Evolutionary conservation across 208 protist species (phyloP), one percentile per base, ranked within the genome.

Genomic region (Porcisia deanei): DNA sequence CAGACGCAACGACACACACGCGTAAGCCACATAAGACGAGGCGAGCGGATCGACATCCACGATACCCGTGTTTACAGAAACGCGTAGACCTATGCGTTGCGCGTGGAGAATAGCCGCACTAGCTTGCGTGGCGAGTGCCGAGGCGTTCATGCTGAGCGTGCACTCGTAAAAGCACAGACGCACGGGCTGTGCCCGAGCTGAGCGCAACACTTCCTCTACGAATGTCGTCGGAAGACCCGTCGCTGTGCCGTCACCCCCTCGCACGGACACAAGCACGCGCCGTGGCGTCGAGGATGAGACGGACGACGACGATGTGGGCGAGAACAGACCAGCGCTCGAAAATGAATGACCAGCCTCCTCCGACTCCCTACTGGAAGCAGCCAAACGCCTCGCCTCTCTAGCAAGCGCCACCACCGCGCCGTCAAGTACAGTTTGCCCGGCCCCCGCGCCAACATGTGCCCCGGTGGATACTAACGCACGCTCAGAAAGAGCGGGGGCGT

Each of bases 11-110:
- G 87, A 80, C 59, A 92, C 39, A 30, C 84, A 69, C 7, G 75
- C 73, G 72, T 91, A 96, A 8, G 79, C 87, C 18, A 94, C 85
- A 59, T 77, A 77, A 0, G 87, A 83, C 4, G 90, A 83, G 10
- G 88, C 75, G 45, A 91, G 83, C 8, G 88, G 85, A 69, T 96
- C 92, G 20, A 92, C 80, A 70, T 96, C 89, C 39, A 94, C 75
- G 45, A 93, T 68, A 20, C 91, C 91, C 12, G 83, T 58, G 8
- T 86, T 70, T 7, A 94, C 70, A 55, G 54, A 57, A 9, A 63
- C 25, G 14, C 5, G 39, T 7, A 25, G 60, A 30, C 59, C 49
- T 18, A 18, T 6, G 16, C 37, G 18, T 14, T 71, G 41, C 18
- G 39, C 71, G 34, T 45, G 60, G 18, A 70, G 58, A 3, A 74